A percentile compares a stretch with the other conserved stretches of the same genome.
Conservation (phyloP, 169 alveolate genomes). For the Eimeria sp. region DNA sequence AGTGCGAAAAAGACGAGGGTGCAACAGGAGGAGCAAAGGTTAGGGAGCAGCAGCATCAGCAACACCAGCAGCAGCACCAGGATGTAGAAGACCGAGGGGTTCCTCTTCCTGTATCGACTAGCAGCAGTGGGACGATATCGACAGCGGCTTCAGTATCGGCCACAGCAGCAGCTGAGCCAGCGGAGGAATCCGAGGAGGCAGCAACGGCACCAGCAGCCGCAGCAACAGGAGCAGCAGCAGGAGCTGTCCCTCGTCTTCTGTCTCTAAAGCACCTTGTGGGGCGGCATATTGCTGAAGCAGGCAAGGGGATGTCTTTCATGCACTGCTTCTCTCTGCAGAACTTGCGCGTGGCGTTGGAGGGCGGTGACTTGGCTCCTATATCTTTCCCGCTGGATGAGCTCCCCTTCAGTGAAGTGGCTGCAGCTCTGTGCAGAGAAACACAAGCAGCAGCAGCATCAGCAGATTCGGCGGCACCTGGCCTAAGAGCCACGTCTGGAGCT, state of each 20-base stretch:
- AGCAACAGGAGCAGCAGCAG: slow-evolving; percentile 3
- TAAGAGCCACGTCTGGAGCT: neutral
- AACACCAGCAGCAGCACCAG: slow-evolving; percentile 16
- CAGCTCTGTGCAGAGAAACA: slow-evolving; percentile 19
- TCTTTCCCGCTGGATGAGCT: neutral
- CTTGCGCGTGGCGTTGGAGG: slow-evolving; percentile 8
- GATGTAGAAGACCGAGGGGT: neutral
- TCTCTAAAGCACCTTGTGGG: slow-evolving; percentile 47
- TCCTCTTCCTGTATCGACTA: neutral
- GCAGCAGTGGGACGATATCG: slow-evolving; percentile 14
- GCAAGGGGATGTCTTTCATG: slow-evolving; percentile 44
- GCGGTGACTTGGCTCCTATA: neutral
- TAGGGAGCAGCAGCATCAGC: neutral
- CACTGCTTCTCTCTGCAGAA: slow-evolving; percentile 13
- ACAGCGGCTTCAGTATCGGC: neutral
- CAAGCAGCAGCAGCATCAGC: slow-evolving; percentile 4
- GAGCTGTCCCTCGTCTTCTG: slow-evolving; percentile 11
- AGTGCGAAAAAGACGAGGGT: neutral
- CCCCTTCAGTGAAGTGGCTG: neutral
- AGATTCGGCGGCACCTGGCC: neutral
- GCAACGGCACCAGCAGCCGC: slow-evolving; percentile 11
- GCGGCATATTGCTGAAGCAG: slow-evolving; percentile 56
- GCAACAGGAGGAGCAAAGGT: neutral
- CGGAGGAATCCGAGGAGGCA: neutral
- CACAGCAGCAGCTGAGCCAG: neutral